A percentile compares a stretch with the other conserved stretches of the same genome.
These are phyloP conservation scores for Fusarium goolgardi DNA, from an alignment of 2,329 filamentous ascomycete species.

Conservation along the genomic window DNA sequence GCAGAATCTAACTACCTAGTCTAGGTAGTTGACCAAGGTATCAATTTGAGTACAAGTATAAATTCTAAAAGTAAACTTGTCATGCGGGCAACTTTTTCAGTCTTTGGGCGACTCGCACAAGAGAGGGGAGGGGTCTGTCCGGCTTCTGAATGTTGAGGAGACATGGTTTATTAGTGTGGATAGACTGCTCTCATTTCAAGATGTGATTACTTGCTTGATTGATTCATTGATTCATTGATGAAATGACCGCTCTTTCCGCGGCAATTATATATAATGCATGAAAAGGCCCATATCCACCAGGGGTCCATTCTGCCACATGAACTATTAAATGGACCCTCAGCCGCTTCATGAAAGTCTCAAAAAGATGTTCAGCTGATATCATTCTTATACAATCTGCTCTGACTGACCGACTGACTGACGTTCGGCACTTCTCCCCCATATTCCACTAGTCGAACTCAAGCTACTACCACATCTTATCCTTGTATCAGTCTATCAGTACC, in stretches of 20 bases:
- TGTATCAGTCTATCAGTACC: neutral
- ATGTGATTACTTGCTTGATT: neutral
- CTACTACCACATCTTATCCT: neutral
- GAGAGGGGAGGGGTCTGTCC: constrained; percentile 11
- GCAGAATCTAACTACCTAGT: neutral
- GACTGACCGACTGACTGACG: neutral
- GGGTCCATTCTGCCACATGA: constrained; percentile 25
- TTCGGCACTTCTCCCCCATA: constrained; percentile 5
- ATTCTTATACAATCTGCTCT: neutral
- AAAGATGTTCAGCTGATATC: neutral
- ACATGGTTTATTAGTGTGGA: constrained; percentile 16
- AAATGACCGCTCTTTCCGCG: constrained; percentile 13
- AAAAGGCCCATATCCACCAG: constrained; percentile 1
- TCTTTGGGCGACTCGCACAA: constrained; percentile 11
- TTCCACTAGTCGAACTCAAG: constrained; percentile 8
- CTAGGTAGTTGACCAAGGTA: neutral
- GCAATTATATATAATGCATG: constrained; percentile 8
- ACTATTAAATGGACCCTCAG: neutral
- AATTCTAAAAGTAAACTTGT: constrained; percentile 12
- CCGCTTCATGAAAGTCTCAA: neutral
- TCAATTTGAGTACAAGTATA: constrained; percentile 6
- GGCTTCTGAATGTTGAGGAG: constrained; percentile 20
- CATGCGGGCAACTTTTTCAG: constrained; percentile 19
- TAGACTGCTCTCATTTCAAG: neutral
- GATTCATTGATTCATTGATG: neutral